These are phyloP conservation scores for Tetrahymena malaccensis DNA, from an alignment of 73 alveolate species.

Conservation along the genomic window DNA sequence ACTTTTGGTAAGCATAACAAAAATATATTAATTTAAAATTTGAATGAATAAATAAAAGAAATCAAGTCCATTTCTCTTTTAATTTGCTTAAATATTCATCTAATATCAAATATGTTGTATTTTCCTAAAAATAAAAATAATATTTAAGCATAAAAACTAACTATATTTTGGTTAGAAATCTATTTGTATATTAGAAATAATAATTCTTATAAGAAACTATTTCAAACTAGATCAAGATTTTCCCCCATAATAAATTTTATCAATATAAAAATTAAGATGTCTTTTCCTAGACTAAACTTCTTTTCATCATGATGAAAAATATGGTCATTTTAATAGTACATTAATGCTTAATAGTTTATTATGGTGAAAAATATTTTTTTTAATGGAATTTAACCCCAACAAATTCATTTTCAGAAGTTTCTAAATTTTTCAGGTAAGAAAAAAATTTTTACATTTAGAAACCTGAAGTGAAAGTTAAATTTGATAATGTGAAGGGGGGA, in stretches of 20 bases:
- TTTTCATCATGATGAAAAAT: background rate
- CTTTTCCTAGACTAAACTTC: background rate
- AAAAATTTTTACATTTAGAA: too few species aligned
- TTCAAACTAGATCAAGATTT: background rate
- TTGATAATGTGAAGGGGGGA: background rate
- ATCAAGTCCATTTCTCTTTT: background rate
- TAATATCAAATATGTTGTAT: too few species aligned
- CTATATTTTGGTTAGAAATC: background rate
- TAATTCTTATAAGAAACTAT: background rate
- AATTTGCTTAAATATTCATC: background rate
- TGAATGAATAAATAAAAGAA: background rate
- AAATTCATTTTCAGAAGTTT: too few species aligned
- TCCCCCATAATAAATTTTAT: background rate
- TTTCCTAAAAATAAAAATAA: too few species aligned
- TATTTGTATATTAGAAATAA: background rate
- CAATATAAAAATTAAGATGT: background rate
- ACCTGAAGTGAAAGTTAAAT: background rate
- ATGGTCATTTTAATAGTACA: too few species aligned
- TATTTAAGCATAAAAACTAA: too few species aligned
- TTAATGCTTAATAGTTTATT: too few species aligned
- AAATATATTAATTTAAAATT: too few species aligned
- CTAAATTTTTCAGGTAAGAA: background rate
- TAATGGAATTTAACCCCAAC: too few species aligned
- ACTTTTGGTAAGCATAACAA: background rate
- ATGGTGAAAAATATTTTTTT: too few species aligned